phyloP scores from a whole-genome alignment of 1,284 basidiomycete species.

The Sutorius eximius region DNA sequence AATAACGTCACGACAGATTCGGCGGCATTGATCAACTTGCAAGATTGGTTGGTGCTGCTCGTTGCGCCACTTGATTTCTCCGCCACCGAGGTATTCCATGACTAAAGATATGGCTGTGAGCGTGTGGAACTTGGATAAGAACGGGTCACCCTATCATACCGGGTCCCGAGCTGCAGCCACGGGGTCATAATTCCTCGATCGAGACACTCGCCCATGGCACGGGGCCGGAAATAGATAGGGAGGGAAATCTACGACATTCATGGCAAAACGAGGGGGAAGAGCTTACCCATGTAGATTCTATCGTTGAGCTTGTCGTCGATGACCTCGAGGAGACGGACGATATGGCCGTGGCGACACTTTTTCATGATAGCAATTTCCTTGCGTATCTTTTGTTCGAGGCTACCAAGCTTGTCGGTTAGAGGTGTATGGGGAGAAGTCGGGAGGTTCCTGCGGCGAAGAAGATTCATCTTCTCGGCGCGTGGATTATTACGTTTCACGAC shows the following conservation, averaged over 20 bases:
- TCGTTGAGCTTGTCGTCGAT: conserved; percentile 91
- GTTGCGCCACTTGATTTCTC: conserved; percentile 89
- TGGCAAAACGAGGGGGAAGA: conserved; percentile 10
- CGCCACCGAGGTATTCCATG: conserved; percentile 94
- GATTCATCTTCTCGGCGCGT: conserved; percentile 56
- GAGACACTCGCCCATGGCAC: conserved; percentile 19
- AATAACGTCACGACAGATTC: conserved; percentile 90
- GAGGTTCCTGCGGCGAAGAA: conserved; percentile 56
- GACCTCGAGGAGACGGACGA: conserved; percentile 91
- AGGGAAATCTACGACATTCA: conserved; percentile 14
- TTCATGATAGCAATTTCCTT: conserved; percentile 99
- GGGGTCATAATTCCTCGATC: conserved; percentile 34
- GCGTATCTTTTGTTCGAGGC: conserved; percentile 78
- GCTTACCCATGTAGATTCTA: conserved; percentile 91
- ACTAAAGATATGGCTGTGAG: conserved; percentile 50
- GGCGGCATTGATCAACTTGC: conserved; percentile 78
- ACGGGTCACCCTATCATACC: conserved; percentile 30
- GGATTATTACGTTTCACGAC: conserved; percentile 66
- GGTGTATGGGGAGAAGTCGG: conserved; percentile 52
- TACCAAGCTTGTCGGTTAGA: conserved; percentile 61
- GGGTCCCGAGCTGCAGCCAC: conserved; percentile 32
- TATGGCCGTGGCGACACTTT: conserved; percentile 88
- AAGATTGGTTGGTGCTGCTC: conserved; percentile 68
- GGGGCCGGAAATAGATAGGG: conserved; percentile 25
- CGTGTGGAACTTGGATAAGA: conserved; percentile 6